A percentile compares a stretch with the other conserved stretches of the same genome.
phyloP scores from a whole-genome alignment of 345 rosid species.

The Ceriops zippeliana region DNA sequence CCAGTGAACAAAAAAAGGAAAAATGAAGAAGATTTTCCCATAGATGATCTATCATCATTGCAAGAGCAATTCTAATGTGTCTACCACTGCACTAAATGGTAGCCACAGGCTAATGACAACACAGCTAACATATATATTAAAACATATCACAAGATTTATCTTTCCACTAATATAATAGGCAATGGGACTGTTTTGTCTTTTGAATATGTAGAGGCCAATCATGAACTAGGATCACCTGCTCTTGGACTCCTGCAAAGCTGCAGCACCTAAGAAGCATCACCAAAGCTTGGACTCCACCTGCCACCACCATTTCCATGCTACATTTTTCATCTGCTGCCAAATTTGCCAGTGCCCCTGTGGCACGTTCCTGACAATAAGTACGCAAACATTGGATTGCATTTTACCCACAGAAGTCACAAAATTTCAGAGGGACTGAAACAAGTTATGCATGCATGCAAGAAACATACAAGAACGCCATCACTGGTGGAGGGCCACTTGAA shows the following conservation, averaged over 20 bases:
- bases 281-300: slow-evolving; percentile 33
- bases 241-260: slow-evolving; percentile 38
- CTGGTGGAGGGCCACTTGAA: slow-evolving; percentile 28
- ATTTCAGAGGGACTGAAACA: neutral
- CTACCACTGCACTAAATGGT: too few relatives aligned
- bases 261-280: slow-evolving; percentile 34
- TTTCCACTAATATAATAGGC: neutral
- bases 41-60: too few relatives aligned
- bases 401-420: neutral
- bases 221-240: slow-evolving; percentile 29
- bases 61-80: too few relatives aligned
- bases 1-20: neutral
- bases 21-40: too few relatives aligned
- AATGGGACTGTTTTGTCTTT: neutral
- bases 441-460: slow-evolving; percentile 4
- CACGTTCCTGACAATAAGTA: slow-evolving; percentile 36
- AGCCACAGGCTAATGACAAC: too few relatives aligned
- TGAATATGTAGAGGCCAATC: neutral
- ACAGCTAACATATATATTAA: neutral
- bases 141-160: neutral
- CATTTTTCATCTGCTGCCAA: slow-evolving; percentile 43
- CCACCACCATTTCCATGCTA: slow-evolving; percentile 30
- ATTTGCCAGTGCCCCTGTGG: slow-evolving; percentile 45
- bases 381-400: neutral
- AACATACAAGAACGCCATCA: slow-evolving; percentile 36